phyloP scores from a whole-genome alignment of 2,329 filamentous ascomycete genomes.

The Alternaria incomplexa region DNA sequence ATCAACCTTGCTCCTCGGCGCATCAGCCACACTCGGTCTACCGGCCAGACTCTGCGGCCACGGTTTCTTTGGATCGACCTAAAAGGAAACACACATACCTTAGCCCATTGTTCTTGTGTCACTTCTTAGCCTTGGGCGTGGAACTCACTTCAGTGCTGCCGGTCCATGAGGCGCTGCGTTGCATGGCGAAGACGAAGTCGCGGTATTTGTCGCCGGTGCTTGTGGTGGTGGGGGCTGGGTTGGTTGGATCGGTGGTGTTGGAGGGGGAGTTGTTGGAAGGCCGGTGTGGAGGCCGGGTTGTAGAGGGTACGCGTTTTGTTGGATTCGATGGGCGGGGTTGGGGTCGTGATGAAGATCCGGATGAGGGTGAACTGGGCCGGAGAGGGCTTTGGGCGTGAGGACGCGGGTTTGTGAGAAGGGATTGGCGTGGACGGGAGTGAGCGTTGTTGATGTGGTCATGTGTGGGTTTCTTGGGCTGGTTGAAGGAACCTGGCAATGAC shows the following conservation, averaged over 20 bases:
- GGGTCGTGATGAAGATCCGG: neutral
- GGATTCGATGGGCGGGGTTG: neutral
- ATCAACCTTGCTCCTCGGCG: conserved; percentile 20
- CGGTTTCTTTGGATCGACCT: conserved; percentile 18
- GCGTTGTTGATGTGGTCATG: neutral
- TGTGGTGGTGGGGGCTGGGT: neutral
- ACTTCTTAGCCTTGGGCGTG: neutral
- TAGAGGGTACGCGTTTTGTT: neutral
- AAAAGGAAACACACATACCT: neutral
- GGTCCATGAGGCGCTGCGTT: conserved; percentile 22
- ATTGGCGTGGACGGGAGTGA: conserved; percentile 18
- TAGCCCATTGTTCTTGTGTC: conserved; percentile 3
- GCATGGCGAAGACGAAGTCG: conserved; percentile 22
- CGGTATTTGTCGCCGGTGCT: conserved; percentile 23
- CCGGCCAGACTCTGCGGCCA: conserved; percentile 25
- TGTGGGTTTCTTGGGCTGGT: neutral
- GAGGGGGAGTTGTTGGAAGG: neutral
- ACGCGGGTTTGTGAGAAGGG: conserved; percentile 16
- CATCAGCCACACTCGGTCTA: conserved; percentile 18
- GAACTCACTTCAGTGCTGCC: conserved; percentile 32
- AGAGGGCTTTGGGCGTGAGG: neutral
- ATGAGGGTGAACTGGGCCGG: neutral
- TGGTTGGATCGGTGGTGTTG: neutral
- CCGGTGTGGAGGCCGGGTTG: neutral
- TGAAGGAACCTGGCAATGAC: conserved; percentile 13